Evolutionary conservation across 805 yeast genomes (phyloP).

Genomic region (Isabelozyma rhagii): DNA sequence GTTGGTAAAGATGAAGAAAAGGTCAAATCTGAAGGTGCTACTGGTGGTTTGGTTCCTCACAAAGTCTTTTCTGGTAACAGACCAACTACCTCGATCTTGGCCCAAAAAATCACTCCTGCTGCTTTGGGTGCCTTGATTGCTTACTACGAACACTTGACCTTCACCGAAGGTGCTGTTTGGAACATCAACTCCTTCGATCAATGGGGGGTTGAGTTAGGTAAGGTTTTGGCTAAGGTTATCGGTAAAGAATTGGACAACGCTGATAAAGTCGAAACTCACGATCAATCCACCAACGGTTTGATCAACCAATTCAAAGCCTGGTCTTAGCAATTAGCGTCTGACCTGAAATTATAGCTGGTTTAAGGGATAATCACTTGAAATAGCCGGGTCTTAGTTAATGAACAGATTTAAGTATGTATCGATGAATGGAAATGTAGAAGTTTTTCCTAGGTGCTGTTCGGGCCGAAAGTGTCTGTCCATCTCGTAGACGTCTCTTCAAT

Average conservation of each 20-base stretch:
- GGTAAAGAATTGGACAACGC: slow-evolving; percentile 74
- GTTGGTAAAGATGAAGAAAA: slow-evolving; percentile 86
- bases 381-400: no score
- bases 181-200: slow-evolving; percentile 99
- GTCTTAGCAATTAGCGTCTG: slow-evolving; percentile 27
- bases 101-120: slow-evolving; percentile 95
- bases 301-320: slow-evolving; percentile 94
- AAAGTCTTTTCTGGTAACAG: slow-evolving; percentile 97
- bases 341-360: neutral
- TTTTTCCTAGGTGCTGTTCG: no score
- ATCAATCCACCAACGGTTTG: slow-evolving; percentile 85
- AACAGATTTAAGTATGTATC: no score
- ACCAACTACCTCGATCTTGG: slow-evolving; percentile 96
- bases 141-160: slow-evolving; percentile 95
- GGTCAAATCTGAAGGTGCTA: slow-evolving; percentile 86
- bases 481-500: no score
- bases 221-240: slow-evolving; percentile 93
- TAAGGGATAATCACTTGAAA: no score
- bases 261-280: slow-evolving; percentile 63
- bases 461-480: no score
- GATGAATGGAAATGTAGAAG: no score
- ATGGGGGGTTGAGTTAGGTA: slow-evolving; percentile 99
- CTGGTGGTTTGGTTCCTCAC: slow-evolving; percentile 86
- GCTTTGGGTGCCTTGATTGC: slow-evolving; percentile 94
- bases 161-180: slow-evolving; percentile 99